phyloP scores from a whole-genome alignment of 305 asterid genomes.

The Lippia alba region DNA sequence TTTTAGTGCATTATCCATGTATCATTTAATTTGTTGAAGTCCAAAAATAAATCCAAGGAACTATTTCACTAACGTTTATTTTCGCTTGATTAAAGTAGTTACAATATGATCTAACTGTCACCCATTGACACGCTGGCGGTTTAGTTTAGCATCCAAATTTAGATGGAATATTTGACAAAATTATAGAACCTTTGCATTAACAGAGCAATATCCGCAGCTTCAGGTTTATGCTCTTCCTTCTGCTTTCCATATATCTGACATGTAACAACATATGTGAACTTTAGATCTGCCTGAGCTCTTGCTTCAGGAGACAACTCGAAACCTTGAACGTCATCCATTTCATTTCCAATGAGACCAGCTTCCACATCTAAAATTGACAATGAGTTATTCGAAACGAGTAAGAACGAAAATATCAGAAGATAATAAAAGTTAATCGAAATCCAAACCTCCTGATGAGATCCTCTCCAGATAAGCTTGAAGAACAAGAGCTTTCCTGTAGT shows the following conservation, averaged over 20 bases:
- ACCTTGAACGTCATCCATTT: slow-evolving; percentile 65
- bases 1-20: slow-evolving; percentile 8
- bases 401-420: slow-evolving; percentile 25
- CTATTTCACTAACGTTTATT: background rate
- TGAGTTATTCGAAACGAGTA: slow-evolving; percentile 33
- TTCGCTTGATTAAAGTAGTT: slow-evolving; percentile 18
- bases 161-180: slow-evolving; percentile 18
- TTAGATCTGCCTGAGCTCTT: slow-evolving; percentile 95
- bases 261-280: slow-evolving; percentile 94
- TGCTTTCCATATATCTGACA: slow-evolving; percentile 99
- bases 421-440: slow-evolving; percentile 15
- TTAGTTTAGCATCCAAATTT: slow-evolving; percentile 27
- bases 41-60: slow-evolving; percentile 7
- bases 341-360: slow-evolving; percentile 58
- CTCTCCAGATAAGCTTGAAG: slow-evolving; percentile 89
- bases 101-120: slow-evolving; percentile 13
- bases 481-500: slow-evolving; percentile 95
- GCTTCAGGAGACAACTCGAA: slow-evolving; percentile 96
- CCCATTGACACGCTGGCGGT: slow-evolving; percentile 11
- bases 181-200: slow-evolving; percentile 84
- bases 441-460: slow-evolving; percentile 74
- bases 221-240: slow-evolving; percentile 94
- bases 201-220: slow-evolving; percentile 96
- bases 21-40: slow-evolving; percentile 20
- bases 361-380: slow-evolving; percentile 61